phyloP scores from a whole-genome alignment of 257 asterid genomes.

The Thymus quinquecostatus region DNA sequence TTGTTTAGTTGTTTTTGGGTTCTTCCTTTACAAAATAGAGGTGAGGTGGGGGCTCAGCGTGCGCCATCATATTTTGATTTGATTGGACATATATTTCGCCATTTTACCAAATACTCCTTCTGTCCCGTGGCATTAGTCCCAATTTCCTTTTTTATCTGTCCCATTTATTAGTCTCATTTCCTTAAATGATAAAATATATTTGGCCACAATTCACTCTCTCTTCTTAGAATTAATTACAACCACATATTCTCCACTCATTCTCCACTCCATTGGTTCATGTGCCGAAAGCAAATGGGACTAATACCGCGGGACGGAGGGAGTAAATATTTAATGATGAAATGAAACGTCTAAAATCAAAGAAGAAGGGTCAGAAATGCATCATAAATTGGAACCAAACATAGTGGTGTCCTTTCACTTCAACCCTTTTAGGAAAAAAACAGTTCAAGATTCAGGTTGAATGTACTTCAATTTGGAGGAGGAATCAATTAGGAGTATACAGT shows the following conservation, averaged over 20 bases:
- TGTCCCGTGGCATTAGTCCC: too few species aligned
- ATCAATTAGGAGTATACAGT: too few species aligned
- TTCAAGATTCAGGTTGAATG: not conserved
- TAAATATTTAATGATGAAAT: not conserved
- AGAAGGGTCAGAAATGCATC: conserved; percentile 28
- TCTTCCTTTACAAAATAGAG: conserved; percentile 7
- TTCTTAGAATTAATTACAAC: too few species aligned
- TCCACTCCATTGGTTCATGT: too few species aligned
- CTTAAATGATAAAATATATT: too few species aligned
- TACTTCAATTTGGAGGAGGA: not conserved
- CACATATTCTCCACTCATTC: too few species aligned
- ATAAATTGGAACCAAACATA: conserved; percentile 27
- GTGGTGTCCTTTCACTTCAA: conserved; percentile 30
- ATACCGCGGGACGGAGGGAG: too few species aligned
- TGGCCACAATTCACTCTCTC: too few species aligned
- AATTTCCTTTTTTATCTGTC: too few species aligned
- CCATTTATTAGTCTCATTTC: too few species aligned
- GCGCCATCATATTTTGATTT: conserved; percentile 20
- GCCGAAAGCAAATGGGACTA: too few species aligned
- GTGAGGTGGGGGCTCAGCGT: conserved; percentile 28
- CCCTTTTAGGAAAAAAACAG: not conserved
- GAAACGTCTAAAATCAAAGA: conserved; percentile 13
- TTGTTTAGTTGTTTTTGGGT: conserved; percentile 2
- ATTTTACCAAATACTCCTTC: conserved; percentile 16
- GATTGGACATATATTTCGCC: conserved; percentile 39